Evolutionary conservation across 495 filamentous ascomycete species (phyloP).

Genomic region (Penicillium parvum): DNA sequence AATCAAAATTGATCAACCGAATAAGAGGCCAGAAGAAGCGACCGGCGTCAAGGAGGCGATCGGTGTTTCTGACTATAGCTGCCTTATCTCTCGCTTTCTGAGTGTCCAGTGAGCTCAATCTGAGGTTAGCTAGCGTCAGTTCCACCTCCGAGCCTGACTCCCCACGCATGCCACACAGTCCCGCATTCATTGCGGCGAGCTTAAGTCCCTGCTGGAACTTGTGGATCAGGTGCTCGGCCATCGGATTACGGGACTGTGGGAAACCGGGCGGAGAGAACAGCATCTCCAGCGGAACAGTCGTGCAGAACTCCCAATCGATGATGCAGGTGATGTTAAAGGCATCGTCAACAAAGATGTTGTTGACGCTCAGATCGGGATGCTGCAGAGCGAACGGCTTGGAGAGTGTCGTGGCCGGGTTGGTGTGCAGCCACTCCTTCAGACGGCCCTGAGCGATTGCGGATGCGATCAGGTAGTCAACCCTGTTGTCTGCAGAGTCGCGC

Average conservation of each 20-base stretch:
- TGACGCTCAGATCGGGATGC: constrained; percentile 18
- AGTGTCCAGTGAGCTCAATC: too few species aligned
- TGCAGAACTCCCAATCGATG: constrained; percentile 32
- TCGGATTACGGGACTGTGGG: constrained; percentile 25
- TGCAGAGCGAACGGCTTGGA: constrained; percentile 15
- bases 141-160: too few species aligned
- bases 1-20: too few species aligned
- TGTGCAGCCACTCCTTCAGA: constrained; percentile 16
- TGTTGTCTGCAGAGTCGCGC: constrained; percentile 23
- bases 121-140: too few species aligned
- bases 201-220: too few species aligned
- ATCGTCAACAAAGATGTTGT: constrained; percentile 37
- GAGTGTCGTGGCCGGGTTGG: constrained; percentile 7
- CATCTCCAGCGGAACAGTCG: constrained; percentile 21
- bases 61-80: too few species aligned
- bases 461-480: constrained; percentile 30
- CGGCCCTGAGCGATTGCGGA: constrained; percentile 24
- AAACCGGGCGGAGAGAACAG: constrained; percentile 23
- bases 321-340: constrained; percentile 34
- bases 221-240: too few species aligned
- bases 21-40: too few species aligned
- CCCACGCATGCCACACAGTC: too few species aligned
- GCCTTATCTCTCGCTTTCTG: too few species aligned
- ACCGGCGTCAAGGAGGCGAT: too few species aligned
- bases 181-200: too few species aligned